Evolutionary conservation across 352 stramenopile species (phyloP).

Genomic region (Pythium vanterpoolii): DNA sequence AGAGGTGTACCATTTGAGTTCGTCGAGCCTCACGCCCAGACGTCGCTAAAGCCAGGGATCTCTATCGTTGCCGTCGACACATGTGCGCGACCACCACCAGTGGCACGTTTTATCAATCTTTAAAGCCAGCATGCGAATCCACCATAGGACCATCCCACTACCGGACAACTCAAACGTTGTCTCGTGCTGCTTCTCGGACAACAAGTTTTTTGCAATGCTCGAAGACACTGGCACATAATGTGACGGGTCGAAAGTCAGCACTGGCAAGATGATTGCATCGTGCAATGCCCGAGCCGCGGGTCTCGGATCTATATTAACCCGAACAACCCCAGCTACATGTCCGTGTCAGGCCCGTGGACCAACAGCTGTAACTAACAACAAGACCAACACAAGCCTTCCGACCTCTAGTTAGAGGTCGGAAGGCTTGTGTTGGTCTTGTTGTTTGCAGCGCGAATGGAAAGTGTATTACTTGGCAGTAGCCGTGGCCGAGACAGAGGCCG

Average conservation of each 20-base stretch:
- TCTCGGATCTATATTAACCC: conserved; percentile 69
- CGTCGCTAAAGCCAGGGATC: conserved; percentile 1
- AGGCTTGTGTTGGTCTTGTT: too few species aligned
- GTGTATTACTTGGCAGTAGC: too few species aligned
- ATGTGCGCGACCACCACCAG: conserved; percentile 33
- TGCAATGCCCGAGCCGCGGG: conserved; percentile 67
- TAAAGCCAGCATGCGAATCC: conserved; percentile 38
- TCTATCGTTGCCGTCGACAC: background rate
- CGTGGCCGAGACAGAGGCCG: too few species aligned
- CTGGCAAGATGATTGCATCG: conserved; percentile 63
- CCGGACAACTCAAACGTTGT: conserved; percentile 56
- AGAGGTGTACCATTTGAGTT: conserved; percentile 41
- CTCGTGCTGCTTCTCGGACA: conserved; percentile 70
- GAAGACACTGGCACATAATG: conserved; percentile 68
- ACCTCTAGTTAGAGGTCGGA: too few species aligned
- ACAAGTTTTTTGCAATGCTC: conserved; percentile 72
- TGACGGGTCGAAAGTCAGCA: conserved; percentile 82
- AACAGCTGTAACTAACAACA: too few species aligned
- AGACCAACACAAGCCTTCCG: too few species aligned
- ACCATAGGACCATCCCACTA: conserved; percentile 42
- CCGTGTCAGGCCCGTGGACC: conserved; percentile 69
- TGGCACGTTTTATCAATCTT: conserved; percentile 66
- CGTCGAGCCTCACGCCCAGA: background rate
- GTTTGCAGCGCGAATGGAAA: too few species aligned
- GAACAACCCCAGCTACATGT: conserved; percentile 66